Evolutionary conservation across 176 grass and related monocot species (phyloP).

Genomic region (Oryza coarctata): DNA sequence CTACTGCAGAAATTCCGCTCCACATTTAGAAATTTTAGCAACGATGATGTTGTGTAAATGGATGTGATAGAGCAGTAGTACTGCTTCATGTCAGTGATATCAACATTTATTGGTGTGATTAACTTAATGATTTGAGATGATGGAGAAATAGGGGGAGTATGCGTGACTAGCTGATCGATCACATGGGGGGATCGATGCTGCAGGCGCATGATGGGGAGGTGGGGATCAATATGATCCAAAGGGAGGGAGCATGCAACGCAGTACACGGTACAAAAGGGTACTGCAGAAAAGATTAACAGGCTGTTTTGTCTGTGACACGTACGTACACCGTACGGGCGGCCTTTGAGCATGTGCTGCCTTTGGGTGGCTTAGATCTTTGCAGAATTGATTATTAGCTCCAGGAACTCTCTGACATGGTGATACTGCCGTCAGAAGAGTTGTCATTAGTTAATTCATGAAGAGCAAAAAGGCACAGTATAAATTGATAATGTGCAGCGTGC

Average conservation of each 20-base stretch:
- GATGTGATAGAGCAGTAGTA: not conserved
- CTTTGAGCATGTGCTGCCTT: not conserved
- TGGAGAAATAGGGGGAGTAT: not conserved
- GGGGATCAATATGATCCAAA: slow-evolving; percentile 27
- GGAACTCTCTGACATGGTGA: slow-evolving; percentile 23
- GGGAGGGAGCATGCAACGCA: not conserved
- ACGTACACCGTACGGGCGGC: not conserved
- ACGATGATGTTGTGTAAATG: not conserved
- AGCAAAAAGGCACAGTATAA: not conserved
- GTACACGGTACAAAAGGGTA: not conserved
- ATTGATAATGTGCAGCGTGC: too few species aligned
- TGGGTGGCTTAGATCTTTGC: slow-evolving; percentile 12
- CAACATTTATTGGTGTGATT: not conserved
- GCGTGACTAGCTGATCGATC: not conserved
- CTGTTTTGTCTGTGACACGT: slow-evolving; percentile 4
- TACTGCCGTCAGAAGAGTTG: slow-evolving; percentile 27
- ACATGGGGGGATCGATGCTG: slow-evolving; percentile 35
- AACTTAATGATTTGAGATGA: not conserved
- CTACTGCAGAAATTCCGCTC: too few species aligned
- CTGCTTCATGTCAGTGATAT: not conserved
- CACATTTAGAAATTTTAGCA: too few species aligned
- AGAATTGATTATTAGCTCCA: slow-evolving; percentile 43
- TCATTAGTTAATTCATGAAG: not conserved
- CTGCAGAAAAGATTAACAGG: slow-evolving; percentile 20
- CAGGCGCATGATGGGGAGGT: slow-evolving; percentile 22